A percentile compares a stretch with the other conserved stretches of the same genome.
These are phyloP conservation scores for Penicillium egyptiacum DNA, from an alignment of 495 filamentous ascomycete species.

Conservation along the genomic window DNA sequence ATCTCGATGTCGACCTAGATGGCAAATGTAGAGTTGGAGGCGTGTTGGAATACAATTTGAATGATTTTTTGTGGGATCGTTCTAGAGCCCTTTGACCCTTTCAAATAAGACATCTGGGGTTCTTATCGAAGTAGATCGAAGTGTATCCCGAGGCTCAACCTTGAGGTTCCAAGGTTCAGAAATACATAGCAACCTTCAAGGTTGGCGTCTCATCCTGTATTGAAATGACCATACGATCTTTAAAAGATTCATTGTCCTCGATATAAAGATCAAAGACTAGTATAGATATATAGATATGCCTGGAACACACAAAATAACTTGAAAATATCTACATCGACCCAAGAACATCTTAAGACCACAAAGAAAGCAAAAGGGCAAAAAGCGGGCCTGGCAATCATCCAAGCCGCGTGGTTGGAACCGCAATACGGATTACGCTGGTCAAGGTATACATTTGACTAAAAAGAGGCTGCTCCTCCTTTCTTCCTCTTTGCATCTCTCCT, in stretches of 20 bases:
- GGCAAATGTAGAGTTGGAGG: not conserved
- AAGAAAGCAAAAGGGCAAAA: slow-evolving; percentile 12
- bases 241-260: not conserved
- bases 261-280: not conserved
- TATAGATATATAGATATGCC: not conserved
- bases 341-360: not conserved
- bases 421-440: slow-evolving; percentile 16
- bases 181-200: not conserved
- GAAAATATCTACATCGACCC: too few species aligned
- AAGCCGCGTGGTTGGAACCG: slow-evolving; percentile 26
- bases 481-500: slow-evolving; percentile 17
- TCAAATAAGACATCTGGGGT: too few species aligned
- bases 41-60: not conserved
- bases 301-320: too few species aligned
- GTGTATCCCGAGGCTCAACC: not conserved
- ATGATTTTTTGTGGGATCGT: too few species aligned
- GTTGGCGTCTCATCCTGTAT: slow-evolving; percentile 1
- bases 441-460: slow-evolving; percentile 1
- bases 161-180: too few species aligned
- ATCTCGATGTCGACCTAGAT: not conserved
- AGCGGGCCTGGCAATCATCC: slow-evolving; percentile 21
- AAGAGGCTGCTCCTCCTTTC: slow-evolving; percentile 17
- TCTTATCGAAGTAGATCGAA: too few species aligned
- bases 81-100: too few species aligned
- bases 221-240: not conserved